Conservation (phyloP, 805 yeast species). For the Millerozyma acaciae region DNA sequence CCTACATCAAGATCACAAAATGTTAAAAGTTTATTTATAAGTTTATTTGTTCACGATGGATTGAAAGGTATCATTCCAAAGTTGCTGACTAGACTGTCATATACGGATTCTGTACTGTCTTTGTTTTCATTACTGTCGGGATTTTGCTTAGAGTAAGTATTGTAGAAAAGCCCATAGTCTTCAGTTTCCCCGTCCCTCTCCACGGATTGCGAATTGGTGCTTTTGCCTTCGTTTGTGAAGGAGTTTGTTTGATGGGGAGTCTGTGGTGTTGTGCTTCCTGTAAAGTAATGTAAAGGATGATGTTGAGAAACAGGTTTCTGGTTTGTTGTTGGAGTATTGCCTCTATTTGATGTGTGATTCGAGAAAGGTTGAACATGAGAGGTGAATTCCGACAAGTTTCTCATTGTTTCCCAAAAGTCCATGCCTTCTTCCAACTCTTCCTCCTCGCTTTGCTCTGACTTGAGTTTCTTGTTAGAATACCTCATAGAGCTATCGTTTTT, state of each 20-base stretch:
- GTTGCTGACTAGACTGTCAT: constrained; percentile 30
- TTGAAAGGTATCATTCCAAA: constrained; percentile 42
- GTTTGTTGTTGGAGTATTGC: constrained; percentile 1
- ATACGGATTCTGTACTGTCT: constrained; percentile 12
- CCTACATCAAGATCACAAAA: no score
- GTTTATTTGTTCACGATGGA: constrained; percentile 34
- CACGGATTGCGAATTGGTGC: constrained; percentile 10
- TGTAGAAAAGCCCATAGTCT: constrained; percentile 37
- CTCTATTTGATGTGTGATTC: constrained; percentile 2
- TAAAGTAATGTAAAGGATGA: constrained; percentile 44
- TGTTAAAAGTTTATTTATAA: no score
- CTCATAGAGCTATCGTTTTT: not conserved
- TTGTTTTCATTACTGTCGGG: constrained; percentile 14
- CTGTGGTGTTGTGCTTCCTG: constrained; percentile 16
- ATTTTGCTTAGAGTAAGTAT: constrained; percentile 30
- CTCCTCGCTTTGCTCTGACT: constrained; percentile 3
- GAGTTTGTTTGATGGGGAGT: constrained; percentile 6
- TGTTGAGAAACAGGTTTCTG: constrained; percentile 49
- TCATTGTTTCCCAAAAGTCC: constrained; percentile 71
- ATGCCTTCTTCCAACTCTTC: constrained; percentile 56
- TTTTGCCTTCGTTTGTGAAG: not conserved
- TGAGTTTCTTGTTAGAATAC: constrained; percentile 3
- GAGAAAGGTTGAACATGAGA: constrained; percentile 9
- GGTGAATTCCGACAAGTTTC: constrained; percentile 42
- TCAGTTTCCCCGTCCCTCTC: constrained; percentile 32